Evolutionary conservation across 2,329 filamentous ascomycete species (phyloP), one percentile per base, ranked within the genome.

Genomic region (Neonectria coccinea): DNA sequence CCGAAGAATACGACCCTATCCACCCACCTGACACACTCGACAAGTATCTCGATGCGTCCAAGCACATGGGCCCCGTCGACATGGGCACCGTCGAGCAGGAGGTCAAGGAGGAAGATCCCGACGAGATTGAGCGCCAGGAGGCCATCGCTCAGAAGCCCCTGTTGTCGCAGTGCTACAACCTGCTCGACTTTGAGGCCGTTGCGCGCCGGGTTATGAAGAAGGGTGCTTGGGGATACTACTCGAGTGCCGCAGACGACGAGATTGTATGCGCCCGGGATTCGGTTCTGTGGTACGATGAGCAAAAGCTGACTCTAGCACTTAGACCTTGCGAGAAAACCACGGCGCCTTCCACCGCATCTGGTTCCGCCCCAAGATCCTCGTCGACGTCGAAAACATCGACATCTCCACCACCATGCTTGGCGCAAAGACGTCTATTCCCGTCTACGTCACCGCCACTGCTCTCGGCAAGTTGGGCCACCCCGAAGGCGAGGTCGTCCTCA

Each of bases 141-240:
- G 89, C 92, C 61, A 87, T 94, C 62, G 83, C 86, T 71, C 82
- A 86, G 65, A 97, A 94, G 89, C 94, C 94, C 0, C 83, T 89
- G 51, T 83, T 97, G 65, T 90, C 92, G 70, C 92, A 97, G 78
- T 97, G 94, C 83, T 97, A 94, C 80, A 97, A 97, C 78, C 81
- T 97, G 65, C 88, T 96, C 82, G 96, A 99, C 81, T 99, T 99
- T 78, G 96, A 99, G 84, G 89, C 93, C 4, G 95, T 98, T 39
- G 96, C 96, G 5, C 89, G 91, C 73, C 85, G 89, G 42, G 89
- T 97, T 61, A 97, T 98, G 95, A 97, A 97, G 87, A 97, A 92
- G 83, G 91, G 91, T 1, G 95, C 95, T 0, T 99, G 96, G 96
- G 96, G 92, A 27, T 99, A 99, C 82, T 99, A 99, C 80, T 97